Evolutionary conservation across 179 eudicot species (phyloP), one percentile per base, ranked within the genome.

Genomic region (Pouteria campechiana): DNA sequence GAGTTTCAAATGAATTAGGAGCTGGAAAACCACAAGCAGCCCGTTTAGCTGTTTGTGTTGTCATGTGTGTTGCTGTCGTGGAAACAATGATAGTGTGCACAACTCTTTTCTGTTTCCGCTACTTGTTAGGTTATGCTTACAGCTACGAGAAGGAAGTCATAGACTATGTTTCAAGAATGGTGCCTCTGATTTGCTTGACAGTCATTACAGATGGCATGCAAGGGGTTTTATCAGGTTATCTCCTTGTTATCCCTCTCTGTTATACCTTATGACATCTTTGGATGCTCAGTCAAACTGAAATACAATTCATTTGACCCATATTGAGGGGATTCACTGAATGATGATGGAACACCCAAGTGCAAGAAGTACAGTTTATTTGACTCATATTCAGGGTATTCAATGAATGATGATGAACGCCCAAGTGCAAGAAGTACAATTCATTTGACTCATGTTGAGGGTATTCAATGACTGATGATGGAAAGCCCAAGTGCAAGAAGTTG

Each of bases 1-100:
- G 93, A 74, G 76, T 83, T 17, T 79, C 93, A 3, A 83, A 84
- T 42, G 83, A 74, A 58, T 61, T 84, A 34, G 95, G 95, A 41
- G 83, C 83, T 5, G 92, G 83, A 10, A 72, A 72, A 50, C 67
- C 92, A 22, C 52, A 62, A 16, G 56, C 55, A 13, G 95, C 92
- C 41, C 78, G 81, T 31, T 25, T 53, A 37, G 77, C 95, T 31
- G 75, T 73, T 10, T 44, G 46, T 32, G 74, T 55, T 18, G 83
- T 70, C 11, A 47, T 81, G 63, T 13, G 61, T 16, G 55, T 78
- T 23, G 67, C 77, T 11, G 46, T 57, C 33, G 25, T 50, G 1
- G 79, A 81, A 52, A 64, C 72, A 32, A 37, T 62, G 8, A 41
- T 68, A 6, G 69, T 72, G 7, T 52, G 80, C 61, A 27, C 70